These are phyloP conservation scores for Dujonia santamariae DNA, from an alignment of 1,139 yeast genomes.

Conservation along the genomic window DNA sequence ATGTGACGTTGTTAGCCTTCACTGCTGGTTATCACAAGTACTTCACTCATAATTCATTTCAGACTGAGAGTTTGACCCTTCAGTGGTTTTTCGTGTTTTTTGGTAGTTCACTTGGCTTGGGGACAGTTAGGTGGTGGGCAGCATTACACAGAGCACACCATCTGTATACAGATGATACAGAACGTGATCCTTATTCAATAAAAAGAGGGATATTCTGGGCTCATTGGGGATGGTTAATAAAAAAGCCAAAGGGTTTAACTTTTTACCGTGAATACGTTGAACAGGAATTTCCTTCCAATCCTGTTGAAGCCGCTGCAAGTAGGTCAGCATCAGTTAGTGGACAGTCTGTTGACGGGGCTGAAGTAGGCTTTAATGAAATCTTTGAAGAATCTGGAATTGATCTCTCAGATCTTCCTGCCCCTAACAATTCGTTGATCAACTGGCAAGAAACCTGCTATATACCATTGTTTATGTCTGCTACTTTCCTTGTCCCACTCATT, in stretches of 20 bases:
- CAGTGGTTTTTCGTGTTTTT: constrained; percentile 47
- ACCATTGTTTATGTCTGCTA: constrained; percentile 35
- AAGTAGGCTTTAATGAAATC: constrained; percentile 1
- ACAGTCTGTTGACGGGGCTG: not conserved
- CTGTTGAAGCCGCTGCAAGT: constrained; percentile 9
- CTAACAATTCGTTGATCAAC: constrained; percentile 30
- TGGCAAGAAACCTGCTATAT: constrained; percentile 59
- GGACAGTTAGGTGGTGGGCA: constrained; percentile 63
- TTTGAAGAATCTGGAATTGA: constrained; percentile 23
- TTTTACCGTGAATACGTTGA: constrained; percentile 37
- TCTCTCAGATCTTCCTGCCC: constrained; percentile 3
- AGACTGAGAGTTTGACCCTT: constrained; percentile 28
- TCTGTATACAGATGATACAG: constrained; percentile 60
- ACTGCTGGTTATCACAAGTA: constrained; percentile 45
- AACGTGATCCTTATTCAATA: constrained; percentile 63
- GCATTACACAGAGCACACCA: constrained; percentile 70
- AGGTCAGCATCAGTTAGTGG: not conserved
- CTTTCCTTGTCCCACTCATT: constrained; percentile 48
- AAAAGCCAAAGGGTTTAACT: constrained; percentile 43
- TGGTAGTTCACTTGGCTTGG: constrained; percentile 62
- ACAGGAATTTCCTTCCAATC: constrained; percentile 34
- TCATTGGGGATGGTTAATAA: constrained; percentile 63
- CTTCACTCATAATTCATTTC: constrained; percentile 57
- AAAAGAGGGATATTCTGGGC: constrained; percentile 58
- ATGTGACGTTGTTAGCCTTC: constrained; percentile 39